These are phyloP conservation scores for Skeletonema marinoi DNA, from an alignment of 108 stramenopile genomes.

Conservation along the genomic window DNA sequence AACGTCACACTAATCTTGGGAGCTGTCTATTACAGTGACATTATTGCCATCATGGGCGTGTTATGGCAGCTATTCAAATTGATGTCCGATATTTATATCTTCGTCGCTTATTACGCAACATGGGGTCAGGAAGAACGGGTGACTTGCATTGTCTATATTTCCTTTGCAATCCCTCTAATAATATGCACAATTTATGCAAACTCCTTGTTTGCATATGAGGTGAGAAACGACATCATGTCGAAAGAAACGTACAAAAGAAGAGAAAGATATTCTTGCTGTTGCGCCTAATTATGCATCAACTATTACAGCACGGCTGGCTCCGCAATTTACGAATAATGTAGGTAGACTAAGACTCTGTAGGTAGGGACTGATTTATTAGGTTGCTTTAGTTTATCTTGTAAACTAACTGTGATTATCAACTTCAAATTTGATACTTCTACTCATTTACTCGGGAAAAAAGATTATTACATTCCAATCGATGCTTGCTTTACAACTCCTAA, in stretches of 20 bases:
- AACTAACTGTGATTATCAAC: neutral
- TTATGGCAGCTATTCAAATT: neutral
- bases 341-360: too few species aligned
- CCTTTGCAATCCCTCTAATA: neutral
- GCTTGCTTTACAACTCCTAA: slow-evolving; percentile 5
- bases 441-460: neutral
- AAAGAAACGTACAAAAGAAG: neutral
- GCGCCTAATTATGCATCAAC: neutral
- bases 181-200: neutral
- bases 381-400: too few species aligned
- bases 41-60: neutral
- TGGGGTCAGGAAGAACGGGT: neutral
- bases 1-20: neutral
- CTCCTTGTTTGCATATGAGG: neutral
- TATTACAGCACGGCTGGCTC: too few species aligned
- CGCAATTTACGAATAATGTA: too few species aligned
- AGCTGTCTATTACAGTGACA: neutral
- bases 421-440: neutral
- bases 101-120: neutral
- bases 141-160: neutral
- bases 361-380: too few species aligned
- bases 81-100: neutral
- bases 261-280: neutral
- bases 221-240: neutral
- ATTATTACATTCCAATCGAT: neutral